Conservation (phyloP, 257 asterid species). For the Dorcoceras hygrometricum region DNA sequence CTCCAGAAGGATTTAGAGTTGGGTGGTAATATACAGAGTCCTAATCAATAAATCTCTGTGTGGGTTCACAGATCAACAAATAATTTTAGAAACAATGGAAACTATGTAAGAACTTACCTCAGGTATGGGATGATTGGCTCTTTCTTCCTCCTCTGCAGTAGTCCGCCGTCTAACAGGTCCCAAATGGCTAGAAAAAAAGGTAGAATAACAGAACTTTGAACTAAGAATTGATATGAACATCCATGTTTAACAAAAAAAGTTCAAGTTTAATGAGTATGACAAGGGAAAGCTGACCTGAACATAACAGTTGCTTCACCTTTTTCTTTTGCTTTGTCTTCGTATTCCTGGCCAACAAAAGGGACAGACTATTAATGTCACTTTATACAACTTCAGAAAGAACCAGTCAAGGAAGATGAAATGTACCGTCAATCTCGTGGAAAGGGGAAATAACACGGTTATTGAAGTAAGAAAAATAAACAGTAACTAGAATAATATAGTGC, state of each 20-base stretch:
- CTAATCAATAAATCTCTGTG: conserved; percentile 40
- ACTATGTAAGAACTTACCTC: conserved; percentile 50
- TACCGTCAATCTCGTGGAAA: background rate
- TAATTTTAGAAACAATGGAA: conserved; percentile 22
- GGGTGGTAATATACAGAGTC: conserved; percentile 99
- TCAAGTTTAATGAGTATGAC: background rate
- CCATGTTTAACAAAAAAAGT: background rate
- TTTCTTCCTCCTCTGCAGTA: conserved; percentile 88
- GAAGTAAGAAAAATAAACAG: too few species aligned
- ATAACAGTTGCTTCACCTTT: conserved; percentile 97
- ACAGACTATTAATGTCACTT: conserved; percentile 14
- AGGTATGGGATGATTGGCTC: conserved; percentile 74
- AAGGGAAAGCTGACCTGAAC: conserved; percentile 70
- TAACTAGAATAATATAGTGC: background rate
- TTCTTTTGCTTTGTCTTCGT: conserved; percentile 82
- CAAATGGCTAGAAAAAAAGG: conserved; percentile 69
- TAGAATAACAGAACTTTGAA: conserved; percentile 16
- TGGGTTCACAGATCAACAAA: conserved; percentile 28
- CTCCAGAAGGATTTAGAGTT: conserved; percentile 95
- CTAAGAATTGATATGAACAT: conserved; percentile 20
- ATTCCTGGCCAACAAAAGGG: conserved; percentile 53
- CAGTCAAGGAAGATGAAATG: background rate
- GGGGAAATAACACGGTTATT: too few species aligned
- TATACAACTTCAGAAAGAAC: background rate
- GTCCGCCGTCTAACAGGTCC: conserved; percentile 81